Evolutionary conservation across 1,284 basidiomycete species (phyloP).

Genomic region (Heterobasidion annosum): DNA sequence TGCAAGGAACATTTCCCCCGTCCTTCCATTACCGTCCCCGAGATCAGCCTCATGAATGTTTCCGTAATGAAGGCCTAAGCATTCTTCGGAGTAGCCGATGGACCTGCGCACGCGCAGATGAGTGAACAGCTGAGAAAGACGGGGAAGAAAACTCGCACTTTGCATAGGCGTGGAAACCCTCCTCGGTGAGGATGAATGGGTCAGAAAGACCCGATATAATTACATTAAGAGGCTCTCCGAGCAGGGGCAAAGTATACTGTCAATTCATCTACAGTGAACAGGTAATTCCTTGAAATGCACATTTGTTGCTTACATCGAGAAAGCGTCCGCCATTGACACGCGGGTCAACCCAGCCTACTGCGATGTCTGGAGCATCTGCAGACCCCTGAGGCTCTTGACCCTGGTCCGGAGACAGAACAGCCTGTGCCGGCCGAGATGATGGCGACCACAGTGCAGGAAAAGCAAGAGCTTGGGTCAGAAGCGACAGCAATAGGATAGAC

Average conservation of each 20-base stretch:
- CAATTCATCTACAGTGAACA: background rate
- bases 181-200: conserved; percentile 30
- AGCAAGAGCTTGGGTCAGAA: background rate
- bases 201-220: conserved; percentile 37
- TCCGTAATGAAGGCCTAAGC: conserved; percentile 36
- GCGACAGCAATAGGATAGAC: background rate
- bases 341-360: conserved; percentile 65
- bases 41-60: conserved; percentile 34
- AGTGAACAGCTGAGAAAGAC: background rate
- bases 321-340: conserved; percentile 58
- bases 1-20: conserved; percentile 30
- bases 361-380: background rate
- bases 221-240: conserved; percentile 37
- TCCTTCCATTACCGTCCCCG: conserved; percentile 33
- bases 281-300: conserved; percentile 6
- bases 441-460: background rate
- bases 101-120: conserved; percentile 30
- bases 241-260: conserved; percentile 50
- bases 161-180: conserved; percentile 29
- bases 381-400: too few relatives aligned
- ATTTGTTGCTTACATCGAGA: conserved; percentile 45
- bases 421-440: background rate
- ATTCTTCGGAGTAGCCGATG: conserved; percentile 54
- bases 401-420: background rate
- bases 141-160: conserved; percentile 22